Conservation (phyloP, 73 alveolate genomes). For the Strombidium stylifer region DNA sequence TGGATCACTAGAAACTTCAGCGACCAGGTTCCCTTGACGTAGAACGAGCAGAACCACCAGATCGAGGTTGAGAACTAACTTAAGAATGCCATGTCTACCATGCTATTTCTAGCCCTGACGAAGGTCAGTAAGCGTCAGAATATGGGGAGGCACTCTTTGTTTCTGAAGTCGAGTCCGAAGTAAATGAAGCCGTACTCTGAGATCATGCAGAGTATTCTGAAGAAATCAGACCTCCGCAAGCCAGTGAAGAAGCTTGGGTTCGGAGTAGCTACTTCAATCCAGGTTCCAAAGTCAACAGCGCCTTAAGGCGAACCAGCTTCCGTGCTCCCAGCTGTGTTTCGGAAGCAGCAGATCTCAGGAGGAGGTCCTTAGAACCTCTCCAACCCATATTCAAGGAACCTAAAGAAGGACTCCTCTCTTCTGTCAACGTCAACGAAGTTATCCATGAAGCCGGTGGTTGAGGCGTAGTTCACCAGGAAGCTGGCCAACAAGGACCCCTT, state of each 20-base stretch:
- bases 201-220: too few relatives aligned
- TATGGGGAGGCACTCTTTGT: too few relatives aligned
- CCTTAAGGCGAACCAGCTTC: background rate
- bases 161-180: too few relatives aligned
- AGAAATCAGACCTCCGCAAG: too few relatives aligned
- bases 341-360: too few relatives aligned
- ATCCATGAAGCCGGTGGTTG: too few relatives aligned
- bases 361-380: background rate
- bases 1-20: constrained; percentile 81
- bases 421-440: too few relatives aligned
- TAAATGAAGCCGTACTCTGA: too few relatives aligned
- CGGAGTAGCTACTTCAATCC: background rate
- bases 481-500: too few relatives aligned
- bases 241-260: background rate
- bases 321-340: background rate
- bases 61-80: constrained; percentile 6
- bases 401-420: background rate
- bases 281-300: background rate
- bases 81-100: constrained; percentile 12
- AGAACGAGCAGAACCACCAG: constrained; percentile 53
- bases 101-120: constrained; percentile 5
- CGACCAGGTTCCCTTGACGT: constrained; percentile 69
- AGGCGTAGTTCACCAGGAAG: too few relatives aligned
- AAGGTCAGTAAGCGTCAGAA: too few relatives aligned
- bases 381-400: background rate